Evolutionary conservation across 768 basidiomycete genomes (phyloP), one percentile per base, ranked within the genome.

Genomic region (Lactarius trivialis): DNA sequence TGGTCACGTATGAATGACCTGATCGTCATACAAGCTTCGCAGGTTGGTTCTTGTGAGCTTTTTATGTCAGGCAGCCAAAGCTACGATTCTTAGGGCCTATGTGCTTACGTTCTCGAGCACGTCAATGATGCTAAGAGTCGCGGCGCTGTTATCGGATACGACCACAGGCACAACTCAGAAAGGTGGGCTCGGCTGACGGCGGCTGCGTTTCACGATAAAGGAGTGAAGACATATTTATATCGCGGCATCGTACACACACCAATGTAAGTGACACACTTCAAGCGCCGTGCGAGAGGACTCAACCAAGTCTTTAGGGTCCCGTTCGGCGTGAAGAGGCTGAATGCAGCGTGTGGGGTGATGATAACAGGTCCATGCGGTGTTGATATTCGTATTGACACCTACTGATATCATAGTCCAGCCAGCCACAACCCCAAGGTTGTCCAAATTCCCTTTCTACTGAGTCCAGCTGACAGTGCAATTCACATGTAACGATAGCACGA

Each of bases 1-100:
- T 93, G 88, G 82, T 80, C 89, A n/a, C 81, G 89, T 59, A 93
- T 95, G 90, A 95, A 95, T 70, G 90, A 93, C 72, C 73, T 95
- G 60, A 89, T 84, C 53, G 76, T 93, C 56, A 85, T 90, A 48
- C 91, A 93, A 70, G 81, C 90, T 11, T 90, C 89, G 15, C 90
- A 93, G 79, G 91, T 83, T 51, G 74, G 49, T 50, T 24, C 4
- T 45, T 45, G 53, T 43, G 19, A 39, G 3, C 17, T 7, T 43
- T 7, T 34, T 19, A 43, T 26, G 43, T 34, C 11, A 24, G 50
- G 14, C 26, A 45, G 9, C 51, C 19, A 24, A 48, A 51, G 17
- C 52, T 26, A 37, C 59, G 36, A 59, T 32, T 14, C 56, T 48
- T 34, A 91, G 89, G 91, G 91, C 30, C 79, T 94, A 7, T 87